Evolutionary conservation across 495 filamentous ascomycete species (phyloP).

Genomic region (Aspergillus sparsus): DNA sequence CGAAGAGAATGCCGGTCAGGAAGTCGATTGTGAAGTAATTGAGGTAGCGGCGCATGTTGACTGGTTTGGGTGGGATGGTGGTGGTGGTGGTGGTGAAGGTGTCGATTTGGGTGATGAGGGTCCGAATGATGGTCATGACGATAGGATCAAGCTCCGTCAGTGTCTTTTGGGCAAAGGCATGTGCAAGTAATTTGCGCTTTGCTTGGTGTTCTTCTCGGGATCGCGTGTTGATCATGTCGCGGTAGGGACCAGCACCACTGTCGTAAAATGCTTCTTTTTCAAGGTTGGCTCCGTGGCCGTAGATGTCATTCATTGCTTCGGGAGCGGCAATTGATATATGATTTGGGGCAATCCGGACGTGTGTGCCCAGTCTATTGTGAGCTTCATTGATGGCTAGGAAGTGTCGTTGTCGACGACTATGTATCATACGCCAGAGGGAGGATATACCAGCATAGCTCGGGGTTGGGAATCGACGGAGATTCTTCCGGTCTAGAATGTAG

Average conservation of each 20-base stretch:
- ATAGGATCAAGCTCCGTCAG: constrained; percentile 44
- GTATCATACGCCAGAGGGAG: no score
- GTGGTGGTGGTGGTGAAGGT: no score
- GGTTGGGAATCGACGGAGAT: no score
- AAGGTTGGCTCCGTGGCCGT: constrained; percentile 49
- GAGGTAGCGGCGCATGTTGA: constrained; percentile 3
- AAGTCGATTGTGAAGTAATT: constrained; percentile 8
- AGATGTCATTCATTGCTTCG: constrained; percentile 50
- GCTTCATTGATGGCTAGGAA: constrained; percentile 34
- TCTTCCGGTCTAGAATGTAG: no score
- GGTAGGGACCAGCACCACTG: constrained; percentile 36
- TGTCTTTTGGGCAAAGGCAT: constrained; percentile 41
- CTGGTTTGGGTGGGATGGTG: not conserved
- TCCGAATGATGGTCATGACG: constrained; percentile 33
- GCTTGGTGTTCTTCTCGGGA: constrained; percentile 37
- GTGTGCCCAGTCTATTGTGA: constrained; percentile 34
- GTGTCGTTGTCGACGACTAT: constrained; percentile 18
- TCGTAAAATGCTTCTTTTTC: constrained; percentile 47
- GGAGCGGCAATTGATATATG: constrained; percentile 41
- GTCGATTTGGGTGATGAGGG: constrained; percentile 26
- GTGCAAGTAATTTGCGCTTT: constrained; percentile 44
- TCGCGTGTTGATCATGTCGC: constrained; percentile 39
- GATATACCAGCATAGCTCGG: no score
- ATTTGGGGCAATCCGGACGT: constrained; percentile 51
- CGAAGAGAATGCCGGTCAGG: not conserved